phyloP scores from a whole-genome alignment of 2,329 filamentous ascomycete species.

The Chrysosporium keratinophilum region DNA sequence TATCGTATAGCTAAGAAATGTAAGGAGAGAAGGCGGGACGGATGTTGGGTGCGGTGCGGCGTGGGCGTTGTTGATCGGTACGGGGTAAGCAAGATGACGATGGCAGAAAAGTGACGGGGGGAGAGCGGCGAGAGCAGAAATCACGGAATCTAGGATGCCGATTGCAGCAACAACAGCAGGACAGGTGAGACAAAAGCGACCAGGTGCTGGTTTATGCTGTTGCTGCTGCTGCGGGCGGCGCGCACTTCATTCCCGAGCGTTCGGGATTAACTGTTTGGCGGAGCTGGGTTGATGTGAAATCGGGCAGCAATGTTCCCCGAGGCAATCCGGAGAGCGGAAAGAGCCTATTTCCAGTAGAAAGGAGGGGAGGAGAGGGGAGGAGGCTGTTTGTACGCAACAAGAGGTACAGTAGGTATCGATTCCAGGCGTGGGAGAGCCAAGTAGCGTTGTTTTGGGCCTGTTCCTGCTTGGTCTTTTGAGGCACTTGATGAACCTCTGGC shows the following conservation, averaged over 20 bases:
- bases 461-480: slow-evolving; percentile 3
- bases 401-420: not conserved
- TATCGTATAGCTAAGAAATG: not conserved
- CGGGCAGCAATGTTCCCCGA: slow-evolving; percentile 9
- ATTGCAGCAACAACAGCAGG: not conserved
- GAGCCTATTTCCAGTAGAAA: too few species aligned
- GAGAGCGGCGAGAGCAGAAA: not conserved
- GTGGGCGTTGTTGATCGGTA: not conserved
- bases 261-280: not conserved
- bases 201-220: not conserved
- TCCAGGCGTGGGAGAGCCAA: slow-evolving; percentile 3
- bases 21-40: not conserved
- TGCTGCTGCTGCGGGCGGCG: too few species aligned
- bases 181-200: slow-evolving; percentile 1
- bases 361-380: too few species aligned
- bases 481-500: not conserved
- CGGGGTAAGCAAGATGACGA: not conserved
- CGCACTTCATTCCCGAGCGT: slow-evolving; percentile 6
- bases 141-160: not conserved
- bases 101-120: not conserved
- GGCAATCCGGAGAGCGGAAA: slow-evolving; percentile 1
- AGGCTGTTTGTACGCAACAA: not conserved
- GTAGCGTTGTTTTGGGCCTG: not conserved
- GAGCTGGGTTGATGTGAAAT: not conserved
- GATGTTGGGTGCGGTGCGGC: too few species aligned